Percentiles rank a stretch among this genome's conserved stretches.
Evolutionary conservation across 2,329 filamentous ascomycete genomes (phyloP).

Genomic region (Truncatella angustata): DNA sequence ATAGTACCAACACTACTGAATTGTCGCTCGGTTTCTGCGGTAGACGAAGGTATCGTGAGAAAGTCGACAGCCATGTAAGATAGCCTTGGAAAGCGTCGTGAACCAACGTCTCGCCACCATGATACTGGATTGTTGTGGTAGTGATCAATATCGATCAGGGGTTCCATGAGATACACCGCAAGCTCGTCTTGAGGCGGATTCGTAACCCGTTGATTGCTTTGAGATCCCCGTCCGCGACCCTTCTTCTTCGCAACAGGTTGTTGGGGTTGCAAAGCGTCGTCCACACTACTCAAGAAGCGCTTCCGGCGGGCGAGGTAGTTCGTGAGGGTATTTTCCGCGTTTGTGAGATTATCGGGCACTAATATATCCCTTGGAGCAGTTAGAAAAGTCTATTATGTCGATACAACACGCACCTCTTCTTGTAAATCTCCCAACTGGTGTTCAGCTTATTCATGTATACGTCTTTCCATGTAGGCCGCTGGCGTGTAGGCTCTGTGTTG

Average conservation of each 20-base stretch:
- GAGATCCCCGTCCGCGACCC: not conserved
- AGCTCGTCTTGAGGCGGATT: not conserved
- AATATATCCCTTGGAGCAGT: too few relatives aligned
- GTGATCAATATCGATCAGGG: not conserved
- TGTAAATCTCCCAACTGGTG: not conserved
- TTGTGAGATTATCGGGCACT: not conserved
- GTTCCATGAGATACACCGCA: not conserved
- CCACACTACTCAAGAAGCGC: not conserved
- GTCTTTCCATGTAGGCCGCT: not conserved
- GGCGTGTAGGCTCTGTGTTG: not conserved
- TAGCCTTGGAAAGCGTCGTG: not conserved
- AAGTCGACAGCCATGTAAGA: conserved; percentile 7
- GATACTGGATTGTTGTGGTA: not conserved
- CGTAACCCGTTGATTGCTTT: not conserved
- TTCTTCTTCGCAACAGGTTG: not conserved
- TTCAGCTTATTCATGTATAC: not conserved
- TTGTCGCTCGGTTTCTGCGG: conserved; percentile 5
- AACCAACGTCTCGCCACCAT: not conserved
- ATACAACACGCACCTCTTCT: not conserved
- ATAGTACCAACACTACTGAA: conserved; percentile 8
- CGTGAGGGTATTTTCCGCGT: not conserved
- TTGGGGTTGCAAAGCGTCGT: not conserved
- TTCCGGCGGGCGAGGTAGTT: not conserved
- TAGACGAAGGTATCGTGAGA: conserved; percentile 4
- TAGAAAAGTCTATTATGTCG: too few relatives aligned